A percentile compares a stretch with the other conserved stretches of the same genome.
Evolutionary conservation across 345 rosid genomes (phyloP).

Genomic region (Aegle marmelos): DNA sequence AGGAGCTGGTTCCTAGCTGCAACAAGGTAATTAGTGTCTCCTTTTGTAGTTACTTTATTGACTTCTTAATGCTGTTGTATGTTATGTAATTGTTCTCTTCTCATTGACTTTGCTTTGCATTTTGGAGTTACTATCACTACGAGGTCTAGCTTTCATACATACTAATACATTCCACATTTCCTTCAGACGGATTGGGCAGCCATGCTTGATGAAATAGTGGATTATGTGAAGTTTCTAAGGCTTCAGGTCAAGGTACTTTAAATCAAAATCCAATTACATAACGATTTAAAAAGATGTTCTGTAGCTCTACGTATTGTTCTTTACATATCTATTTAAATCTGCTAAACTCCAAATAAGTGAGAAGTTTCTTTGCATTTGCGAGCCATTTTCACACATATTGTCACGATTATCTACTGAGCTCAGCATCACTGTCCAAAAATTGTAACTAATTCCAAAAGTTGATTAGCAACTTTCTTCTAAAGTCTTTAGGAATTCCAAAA

Average conservation of each 20-base stretch:
- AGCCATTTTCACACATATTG: background rate
- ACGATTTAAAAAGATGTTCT: background rate
- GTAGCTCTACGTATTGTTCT: background rate
- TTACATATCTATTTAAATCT: background rate
- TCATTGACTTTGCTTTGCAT: background rate
- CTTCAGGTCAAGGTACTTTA: slow-evolving; percentile 74
- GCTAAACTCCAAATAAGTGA: background rate
- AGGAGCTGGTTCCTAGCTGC: slow-evolving; percentile 73
- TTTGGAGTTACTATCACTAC: background rate
- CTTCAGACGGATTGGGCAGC: slow-evolving; percentile 74
- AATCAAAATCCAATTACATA: background rate
- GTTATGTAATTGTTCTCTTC: background rate
- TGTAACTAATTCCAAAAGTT: slow-evolving; percentile 5
- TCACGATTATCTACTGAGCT: background rate
- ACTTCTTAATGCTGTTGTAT: background rate
- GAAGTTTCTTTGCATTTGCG: background rate
- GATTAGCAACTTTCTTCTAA: slow-evolving; percentile 6
- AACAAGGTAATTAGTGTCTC: slow-evolving; percentile 47
- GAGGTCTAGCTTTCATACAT: background rate
- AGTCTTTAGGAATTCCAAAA: slow-evolving; percentile 10
- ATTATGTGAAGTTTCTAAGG: slow-evolving; percentile 77
- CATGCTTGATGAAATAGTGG: slow-evolving; percentile 82
- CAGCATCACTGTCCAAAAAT: slow-evolving; percentile 2
- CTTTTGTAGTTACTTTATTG: background rate
- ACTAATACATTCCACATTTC: slow-evolving; percentile 5